Conservation (phyloP, 2,329 filamentous ascomycete genomes). For the Phaeoacremonium minimum region DNA sequence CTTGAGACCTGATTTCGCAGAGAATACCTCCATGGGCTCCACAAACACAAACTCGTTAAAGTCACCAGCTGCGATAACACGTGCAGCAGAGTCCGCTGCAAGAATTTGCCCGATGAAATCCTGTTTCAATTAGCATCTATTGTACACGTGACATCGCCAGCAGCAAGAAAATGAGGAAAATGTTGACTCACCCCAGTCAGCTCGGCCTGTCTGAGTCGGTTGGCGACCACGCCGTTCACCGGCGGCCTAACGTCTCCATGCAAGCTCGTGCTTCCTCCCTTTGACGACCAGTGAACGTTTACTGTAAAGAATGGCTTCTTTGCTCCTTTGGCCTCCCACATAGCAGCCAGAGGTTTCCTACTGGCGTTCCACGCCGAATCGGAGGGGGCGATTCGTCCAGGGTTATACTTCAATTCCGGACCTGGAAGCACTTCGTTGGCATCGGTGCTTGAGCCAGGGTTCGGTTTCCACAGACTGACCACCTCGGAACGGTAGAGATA, state of each 20-base stretch:
- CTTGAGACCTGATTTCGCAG: slow-evolving; percentile 45
- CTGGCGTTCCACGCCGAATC: slow-evolving; percentile 56
- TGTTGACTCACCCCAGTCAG: slow-evolving; percentile 46
- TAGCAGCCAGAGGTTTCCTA: slow-evolving; percentile 64
- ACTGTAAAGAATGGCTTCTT: slow-evolving; percentile 61
- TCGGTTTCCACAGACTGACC: slow-evolving; percentile 55
- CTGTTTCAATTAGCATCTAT: slow-evolving; percentile 20
- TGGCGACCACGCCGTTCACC: slow-evolving; percentile 58
- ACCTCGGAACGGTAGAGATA: slow-evolving; percentile 64
- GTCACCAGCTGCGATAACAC: slow-evolving; percentile 60
- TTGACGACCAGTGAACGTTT: slow-evolving; percentile 65
- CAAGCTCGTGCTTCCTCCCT: slow-evolving; percentile 60
- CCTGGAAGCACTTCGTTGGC: slow-evolving; percentile 54
- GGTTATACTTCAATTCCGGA: slow-evolving; percentile 62
- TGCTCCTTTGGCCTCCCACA: slow-evolving; percentile 54
- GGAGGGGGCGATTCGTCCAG: slow-evolving; percentile 60
- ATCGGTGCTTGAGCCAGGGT: slow-evolving; percentile 48
- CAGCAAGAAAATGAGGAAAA: too few relatives aligned
- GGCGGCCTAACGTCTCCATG: slow-evolving; percentile 64
- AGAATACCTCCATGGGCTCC: slow-evolving; percentile 52
- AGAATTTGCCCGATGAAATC: slow-evolving; percentile 56
- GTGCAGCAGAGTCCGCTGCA: slow-evolving; percentile 47
- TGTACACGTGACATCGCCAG: too few relatives aligned
- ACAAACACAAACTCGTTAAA: slow-evolving; percentile 70
- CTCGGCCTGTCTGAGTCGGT: slow-evolving; percentile 51